phyloP scores from a whole-genome alignment of 2,329 filamentous ascomycete genomes.

The Cephalotrichum gorgonifer region DNA sequence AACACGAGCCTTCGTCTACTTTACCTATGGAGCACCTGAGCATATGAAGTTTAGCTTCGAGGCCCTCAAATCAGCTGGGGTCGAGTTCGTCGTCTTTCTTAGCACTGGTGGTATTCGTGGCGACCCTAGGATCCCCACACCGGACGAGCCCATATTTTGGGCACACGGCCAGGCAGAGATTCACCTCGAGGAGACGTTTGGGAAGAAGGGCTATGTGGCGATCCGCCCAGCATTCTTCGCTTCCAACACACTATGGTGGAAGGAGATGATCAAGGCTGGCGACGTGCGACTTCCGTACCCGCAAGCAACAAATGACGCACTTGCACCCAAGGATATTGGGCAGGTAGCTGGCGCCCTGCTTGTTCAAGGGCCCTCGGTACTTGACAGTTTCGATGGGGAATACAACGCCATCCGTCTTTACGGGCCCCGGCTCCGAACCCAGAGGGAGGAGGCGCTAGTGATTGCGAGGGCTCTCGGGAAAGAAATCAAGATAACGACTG shows the following conservation, averaged over 20 bases:
- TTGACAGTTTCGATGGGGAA: constrained; percentile 9
- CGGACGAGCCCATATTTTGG: constrained; percentile 23
- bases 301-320: constrained; percentile 23
- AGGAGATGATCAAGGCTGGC: constrained; percentile 15
- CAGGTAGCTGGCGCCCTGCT: constrained; percentile 27
- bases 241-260: constrained; percentile 25
- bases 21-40: constrained; percentile 19
- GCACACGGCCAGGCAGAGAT: constrained; percentile 33
- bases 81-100: constrained; percentile 34
- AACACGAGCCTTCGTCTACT: constrained; percentile 37
- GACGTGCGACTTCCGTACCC: constrained; percentile 20
- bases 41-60: constrained; percentile 26
- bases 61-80: constrained; percentile 30
- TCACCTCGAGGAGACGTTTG: constrained; percentile 20
- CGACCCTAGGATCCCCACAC: constrained; percentile 15
- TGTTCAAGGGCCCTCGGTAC: constrained; percentile 16
- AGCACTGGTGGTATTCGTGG: constrained; percentile 23
- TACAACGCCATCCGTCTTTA: constrained; percentile 19
- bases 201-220: constrained; percentile 21
- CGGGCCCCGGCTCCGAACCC: constrained; percentile 22
- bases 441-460: constrained; percentile 15
- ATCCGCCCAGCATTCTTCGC: constrained; percentile 32
- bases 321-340: constrained; percentile 34
- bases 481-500: constrained; percentile 10
- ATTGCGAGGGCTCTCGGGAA: constrained; percentile 21